Evolutionary conservation across 306 rosid genomes (phyloP), one percentile per base, ranked within the genome.

Genomic region (Acacia crassicarpa): DNA sequence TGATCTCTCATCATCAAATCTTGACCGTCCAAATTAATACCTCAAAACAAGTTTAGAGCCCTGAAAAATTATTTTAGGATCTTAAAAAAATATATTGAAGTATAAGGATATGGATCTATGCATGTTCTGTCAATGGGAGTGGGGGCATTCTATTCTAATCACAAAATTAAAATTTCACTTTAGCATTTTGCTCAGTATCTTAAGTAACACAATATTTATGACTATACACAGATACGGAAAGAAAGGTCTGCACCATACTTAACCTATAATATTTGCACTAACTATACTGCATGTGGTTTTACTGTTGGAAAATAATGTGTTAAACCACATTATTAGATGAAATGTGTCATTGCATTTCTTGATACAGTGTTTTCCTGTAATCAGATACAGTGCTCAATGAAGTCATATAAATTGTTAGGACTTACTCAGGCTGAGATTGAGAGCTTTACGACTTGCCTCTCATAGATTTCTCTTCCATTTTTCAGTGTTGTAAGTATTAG

Each of bases 381-480:
- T 79, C 86, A 85, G 68, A 83, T 84, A 40, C 86, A 82, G 80
- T 88, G 89, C 54, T 69, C 92, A 38, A 91, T 95, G 91, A 95
- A 95, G 83, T 89, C 98, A 25, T 93, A 92, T 78, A 90, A 78
- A 53, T 83, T 95, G 51, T 95, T 96, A 25, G 91, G 89, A 63
- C 99, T 95, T 76, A 61, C 87, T 25, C 82, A 83, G 20, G 59
- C 85, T 12, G 88, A 92, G 83, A 86, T 95, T 85, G 90, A 84
- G 81, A 83, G 77, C 83, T 94, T 95, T 76, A 95, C 91, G 84
- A 88, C 94, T 41, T 97, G 99, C 11, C 99, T 48, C 93, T 97
- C 7, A 88, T 92, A 32, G 99, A 95, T 87, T 95, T 95, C 87
- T 87, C 96, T 51, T 95, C 94, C 13, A 92, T 95, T 85, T n/a